Conservation (phyloP, 2,329 filamentous ascomycete genomes). For the Lecanicillium sp. region DNA sequence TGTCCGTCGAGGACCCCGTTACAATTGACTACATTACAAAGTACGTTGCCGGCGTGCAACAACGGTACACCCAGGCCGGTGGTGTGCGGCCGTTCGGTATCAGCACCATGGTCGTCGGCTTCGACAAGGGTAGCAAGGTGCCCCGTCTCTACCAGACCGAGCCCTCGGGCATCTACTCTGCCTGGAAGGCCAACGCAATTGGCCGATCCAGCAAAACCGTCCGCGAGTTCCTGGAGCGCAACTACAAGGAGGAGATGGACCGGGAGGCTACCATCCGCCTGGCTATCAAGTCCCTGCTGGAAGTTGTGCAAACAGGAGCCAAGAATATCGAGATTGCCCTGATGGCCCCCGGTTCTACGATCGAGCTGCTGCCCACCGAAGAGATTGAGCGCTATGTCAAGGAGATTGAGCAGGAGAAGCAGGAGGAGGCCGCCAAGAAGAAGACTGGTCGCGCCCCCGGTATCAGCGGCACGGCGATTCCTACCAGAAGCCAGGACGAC, state of each 20-base stretch:
- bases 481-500: constrained; percentile 54
- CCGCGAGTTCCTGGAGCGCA: constrained; percentile 95
- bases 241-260: constrained; percentile 98
- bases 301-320: constrained; percentile 96
- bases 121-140: constrained; percentile 84
- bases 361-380: constrained; percentile 92
- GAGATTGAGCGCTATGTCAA: constrained; percentile 98
- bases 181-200: constrained; percentile 99
- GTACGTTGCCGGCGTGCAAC: constrained; percentile 95
- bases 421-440: constrained; percentile 96
- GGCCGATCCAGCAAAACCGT: constrained; percentile 98
- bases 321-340: constrained; percentile 99
- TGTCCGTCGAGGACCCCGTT: constrained; percentile 95
- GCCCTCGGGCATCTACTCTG: constrained; percentile 98
- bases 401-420: constrained; percentile 98
- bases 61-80: constrained; percentile 97
- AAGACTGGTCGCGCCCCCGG: constrained; percentile 74
- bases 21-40: constrained; percentile 99
- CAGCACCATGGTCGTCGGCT: constrained; percentile 96
- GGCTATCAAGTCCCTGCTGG: constrained; percentile 94
- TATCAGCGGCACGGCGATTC: constrained; percentile 64
- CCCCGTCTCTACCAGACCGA: constrained; percentile 96
- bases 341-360: constrained; percentile 84
- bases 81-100: constrained; percentile 98
- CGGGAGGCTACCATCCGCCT: constrained; percentile 92